Evolutionary conservation across 2,329 filamentous ascomycete species (phyloP).

Genomic region (Ambrosiella xylebori): DNA sequence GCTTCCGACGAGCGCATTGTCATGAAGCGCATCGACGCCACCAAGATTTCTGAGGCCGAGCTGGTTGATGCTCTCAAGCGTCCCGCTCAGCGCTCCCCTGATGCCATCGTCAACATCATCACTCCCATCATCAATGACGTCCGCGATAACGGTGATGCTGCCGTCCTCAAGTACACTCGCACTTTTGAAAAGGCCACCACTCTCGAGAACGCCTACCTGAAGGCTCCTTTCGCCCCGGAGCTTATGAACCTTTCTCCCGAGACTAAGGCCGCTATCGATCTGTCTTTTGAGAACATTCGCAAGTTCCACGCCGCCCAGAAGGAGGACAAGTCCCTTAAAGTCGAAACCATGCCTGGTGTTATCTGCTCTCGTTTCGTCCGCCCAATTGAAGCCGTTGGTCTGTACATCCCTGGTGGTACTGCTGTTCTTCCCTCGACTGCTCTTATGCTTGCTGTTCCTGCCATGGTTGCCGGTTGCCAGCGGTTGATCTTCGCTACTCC

Average conservation of each 20-base stretch:
- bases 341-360: slow-evolving; percentile 97
- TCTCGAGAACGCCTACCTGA: slow-evolving; percentile 72
- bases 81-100: slow-evolving; percentile 87
- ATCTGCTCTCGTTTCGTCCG: slow-evolving; percentile 83
- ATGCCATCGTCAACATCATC: slow-evolving; percentile 80
- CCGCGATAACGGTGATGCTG: slow-evolving; percentile 66
- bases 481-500: slow-evolving; percentile 89
- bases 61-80: slow-evolving; percentile 64
- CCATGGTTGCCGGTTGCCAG: slow-evolving; percentile 91
- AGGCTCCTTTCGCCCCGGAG: slow-evolving; percentile 68
- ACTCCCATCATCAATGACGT: slow-evolving; percentile 84
- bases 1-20: slow-evolving; percentile 41
- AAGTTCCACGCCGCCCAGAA: slow-evolving; percentile 88
- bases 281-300: slow-evolving; percentile 84
- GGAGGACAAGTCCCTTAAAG: slow-evolving; percentile 61
- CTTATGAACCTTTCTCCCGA: slow-evolving; percentile 75
- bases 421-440: slow-evolving; percentile 94
- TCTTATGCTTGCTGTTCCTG: slow-evolving; percentile 93
- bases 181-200: slow-evolving; percentile 95
- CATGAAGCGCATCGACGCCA: slow-evolving; percentile 65
- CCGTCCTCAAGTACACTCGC: slow-evolving; percentile 82
- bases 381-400: slow-evolving; percentile 85
- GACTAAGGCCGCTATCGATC: slow-evolving; percentile 80
- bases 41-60: slow-evolving; percentile 43
- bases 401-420: slow-evolving; percentile 91